Conservation (phyloP, 371 early-diverging fungal genomes). For the Massospora cicadina region DNA sequence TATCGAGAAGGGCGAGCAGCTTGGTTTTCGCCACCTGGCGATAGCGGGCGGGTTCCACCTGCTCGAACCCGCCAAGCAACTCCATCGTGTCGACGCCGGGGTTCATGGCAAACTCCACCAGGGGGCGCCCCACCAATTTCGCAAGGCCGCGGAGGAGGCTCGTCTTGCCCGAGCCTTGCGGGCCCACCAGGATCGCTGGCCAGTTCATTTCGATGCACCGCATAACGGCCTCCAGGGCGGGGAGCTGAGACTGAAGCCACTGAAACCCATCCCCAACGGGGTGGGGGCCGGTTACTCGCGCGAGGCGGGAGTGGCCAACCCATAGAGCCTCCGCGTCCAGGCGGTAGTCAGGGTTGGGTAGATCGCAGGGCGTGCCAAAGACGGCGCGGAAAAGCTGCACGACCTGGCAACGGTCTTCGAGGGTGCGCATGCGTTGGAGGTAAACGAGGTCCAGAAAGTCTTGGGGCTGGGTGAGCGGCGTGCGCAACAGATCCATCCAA, state of each 20-base stretch:
- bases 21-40: constrained; percentile 27
- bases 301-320: constrained; percentile 50
- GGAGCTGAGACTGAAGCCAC: constrained; percentile 44
- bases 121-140: constrained; percentile 50
- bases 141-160: constrained; percentile 68
- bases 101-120: constrained; percentile 90
- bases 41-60: constrained; percentile 74
- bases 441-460: constrained; percentile 66
- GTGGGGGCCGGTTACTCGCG: constrained; percentile 21
- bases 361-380: constrained; percentile 31
- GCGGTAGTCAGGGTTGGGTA: constrained; percentile 21
- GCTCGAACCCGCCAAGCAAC: constrained; percentile 92
- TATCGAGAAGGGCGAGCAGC: background rate
- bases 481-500: constrained; percentile 66
- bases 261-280: constrained; percentile 28
- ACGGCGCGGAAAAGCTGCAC: constrained; percentile 38
- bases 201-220: constrained; percentile 77
- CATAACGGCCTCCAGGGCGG: constrained; percentile 57
- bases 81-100: constrained; percentile 88
- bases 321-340: constrained; percentile 14
- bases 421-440: constrained; percentile 72
- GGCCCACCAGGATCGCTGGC: constrained; percentile 87
- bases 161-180: constrained; percentile 75
- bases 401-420: constrained; percentile 52
- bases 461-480: constrained; percentile 29